Evolutionary conservation across 371 early-diverging fungal genomes (phyloP).

Genomic region (Circinella umbellata): DNA sequence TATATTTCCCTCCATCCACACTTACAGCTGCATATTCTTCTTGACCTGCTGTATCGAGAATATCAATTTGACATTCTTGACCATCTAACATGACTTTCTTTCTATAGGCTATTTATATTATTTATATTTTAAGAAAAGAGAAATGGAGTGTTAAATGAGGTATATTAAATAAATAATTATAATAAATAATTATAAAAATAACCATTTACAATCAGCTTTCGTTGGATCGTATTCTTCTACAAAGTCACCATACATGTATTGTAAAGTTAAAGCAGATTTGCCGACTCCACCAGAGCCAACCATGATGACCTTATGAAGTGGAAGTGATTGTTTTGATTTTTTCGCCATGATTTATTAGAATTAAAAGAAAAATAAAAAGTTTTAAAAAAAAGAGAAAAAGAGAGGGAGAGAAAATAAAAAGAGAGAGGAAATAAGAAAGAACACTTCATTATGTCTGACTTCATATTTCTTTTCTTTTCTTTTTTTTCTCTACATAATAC

Average conservation of each 20-base stretch:
- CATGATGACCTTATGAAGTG: constrained; percentile 87
- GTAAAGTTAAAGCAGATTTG: constrained; percentile 86
- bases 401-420: background rate
- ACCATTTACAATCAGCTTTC: constrained; percentile 71
- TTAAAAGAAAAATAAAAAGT: background rate
- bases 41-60: constrained; percentile 91
- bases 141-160: no score
- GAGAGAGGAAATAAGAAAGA: no score
- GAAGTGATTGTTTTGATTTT: constrained; percentile 57
- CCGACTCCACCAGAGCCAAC: constrained; percentile 92
- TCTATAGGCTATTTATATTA: constrained; percentile 50
- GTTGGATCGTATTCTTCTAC: constrained; percentile 94
- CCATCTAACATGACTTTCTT: constrained; percentile 68
- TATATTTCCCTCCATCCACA: background rate
- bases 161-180: background rate
- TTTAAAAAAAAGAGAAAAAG: background rate
- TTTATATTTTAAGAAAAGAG: no score
- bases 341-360: constrained; percentile 28
- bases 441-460: no score
- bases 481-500: background rate
- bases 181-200: background rate
- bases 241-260: constrained; percentile 92
- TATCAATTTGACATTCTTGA: constrained; percentile 85
- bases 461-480: background rate
- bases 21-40: constrained; percentile 83